Conservation (phyloP, 2,329 filamentous ascomycete genomes). For the Colletotrichum tanaceti region DNA sequence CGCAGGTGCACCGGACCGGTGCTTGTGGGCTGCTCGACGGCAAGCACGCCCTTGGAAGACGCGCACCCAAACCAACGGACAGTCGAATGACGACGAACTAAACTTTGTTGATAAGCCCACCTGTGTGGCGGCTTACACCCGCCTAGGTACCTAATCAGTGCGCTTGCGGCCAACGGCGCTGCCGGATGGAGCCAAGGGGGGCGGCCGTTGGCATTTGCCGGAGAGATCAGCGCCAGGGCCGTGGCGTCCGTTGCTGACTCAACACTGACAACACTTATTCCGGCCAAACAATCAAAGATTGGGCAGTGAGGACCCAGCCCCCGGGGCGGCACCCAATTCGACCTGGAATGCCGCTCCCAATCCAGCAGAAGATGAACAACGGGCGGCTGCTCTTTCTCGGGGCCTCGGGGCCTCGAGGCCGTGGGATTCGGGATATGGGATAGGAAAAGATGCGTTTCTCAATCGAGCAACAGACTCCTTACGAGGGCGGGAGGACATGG, state of each 20-base stretch:
- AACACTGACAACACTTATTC: slow-evolving; percentile 34
- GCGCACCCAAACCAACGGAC: slow-evolving; percentile 15
- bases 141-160: too few species aligned
- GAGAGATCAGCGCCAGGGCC: slow-evolving; percentile 35
- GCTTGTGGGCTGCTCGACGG: slow-evolving; percentile 23
- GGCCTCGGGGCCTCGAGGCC: slow-evolving; percentile 23
- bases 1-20: not conserved
- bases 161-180: slow-evolving; percentile 36
- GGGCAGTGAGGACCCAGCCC: slow-evolving; percentile 8
- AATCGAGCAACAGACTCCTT: slow-evolving; percentile 50
- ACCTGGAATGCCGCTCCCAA: slow-evolving; percentile 13
- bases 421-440: slow-evolving; percentile 24
- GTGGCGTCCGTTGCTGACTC: slow-evolving; percentile 31
- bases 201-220: slow-evolving; percentile 25
- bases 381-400: slow-evolving; percentile 19
- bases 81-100: slow-evolving; percentile 28
- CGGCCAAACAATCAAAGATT: slow-evolving; percentile 29
- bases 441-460: slow-evolving; percentile 46
- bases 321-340: slow-evolving; percentile 12
- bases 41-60: slow-evolving; percentile 36
- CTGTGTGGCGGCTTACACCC: slow-evolving; percentile 32
- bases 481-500: slow-evolving; percentile 51
- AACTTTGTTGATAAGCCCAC: slow-evolving; percentile 31
- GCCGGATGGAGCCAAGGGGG: slow-evolving; percentile 24
- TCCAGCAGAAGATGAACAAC: slow-evolving; percentile 12